Conservation (phyloP, 139 green algal genomes). For the Monoraphidium neglectum region DNA sequence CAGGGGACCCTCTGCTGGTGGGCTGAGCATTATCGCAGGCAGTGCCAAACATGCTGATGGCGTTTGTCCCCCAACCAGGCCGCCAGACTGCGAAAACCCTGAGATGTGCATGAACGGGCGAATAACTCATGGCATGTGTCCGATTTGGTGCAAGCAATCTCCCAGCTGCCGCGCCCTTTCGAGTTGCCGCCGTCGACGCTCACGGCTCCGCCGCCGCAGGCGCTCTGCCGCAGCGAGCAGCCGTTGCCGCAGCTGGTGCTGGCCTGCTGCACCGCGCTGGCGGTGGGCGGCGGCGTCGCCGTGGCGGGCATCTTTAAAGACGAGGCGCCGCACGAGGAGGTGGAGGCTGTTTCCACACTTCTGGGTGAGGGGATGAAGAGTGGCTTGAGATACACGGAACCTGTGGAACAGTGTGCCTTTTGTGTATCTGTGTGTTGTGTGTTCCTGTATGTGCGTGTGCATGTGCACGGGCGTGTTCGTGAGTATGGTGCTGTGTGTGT, state of each 20-base stretch:
- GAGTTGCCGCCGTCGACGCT: background rate
- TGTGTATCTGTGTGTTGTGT: background rate
- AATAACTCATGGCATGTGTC: background rate
- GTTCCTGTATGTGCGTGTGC: background rate
- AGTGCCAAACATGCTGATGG: too few relatives aligned
- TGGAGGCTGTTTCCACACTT: constrained; percentile 9
- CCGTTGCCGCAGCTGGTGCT: constrained; percentile 29
- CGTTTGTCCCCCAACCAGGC: too few relatives aligned
- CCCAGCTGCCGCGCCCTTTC: background rate
- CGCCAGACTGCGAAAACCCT: background rate
- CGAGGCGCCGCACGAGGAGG: constrained; percentile 14
- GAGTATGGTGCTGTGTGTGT: too few relatives aligned
- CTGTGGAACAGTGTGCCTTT: background rate
- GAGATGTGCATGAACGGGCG: background rate
- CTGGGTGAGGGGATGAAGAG: background rate
- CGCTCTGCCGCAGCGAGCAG: constrained; percentile 19
- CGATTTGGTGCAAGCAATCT: background rate
- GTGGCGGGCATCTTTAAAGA: constrained; percentile 27
- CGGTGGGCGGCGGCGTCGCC: constrained; percentile 13
- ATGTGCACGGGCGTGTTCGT: background rate
- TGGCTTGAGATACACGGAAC: background rate
- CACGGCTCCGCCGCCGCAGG: constrained; percentile 7
- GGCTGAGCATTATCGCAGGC: too few relatives aligned
- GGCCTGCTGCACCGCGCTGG: constrained; percentile 24
- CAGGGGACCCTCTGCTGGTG: too few relatives aligned